Base-by-base conservation (phyloP, 139 green algal genomes). In the Asterochloris sp. region DNA sequence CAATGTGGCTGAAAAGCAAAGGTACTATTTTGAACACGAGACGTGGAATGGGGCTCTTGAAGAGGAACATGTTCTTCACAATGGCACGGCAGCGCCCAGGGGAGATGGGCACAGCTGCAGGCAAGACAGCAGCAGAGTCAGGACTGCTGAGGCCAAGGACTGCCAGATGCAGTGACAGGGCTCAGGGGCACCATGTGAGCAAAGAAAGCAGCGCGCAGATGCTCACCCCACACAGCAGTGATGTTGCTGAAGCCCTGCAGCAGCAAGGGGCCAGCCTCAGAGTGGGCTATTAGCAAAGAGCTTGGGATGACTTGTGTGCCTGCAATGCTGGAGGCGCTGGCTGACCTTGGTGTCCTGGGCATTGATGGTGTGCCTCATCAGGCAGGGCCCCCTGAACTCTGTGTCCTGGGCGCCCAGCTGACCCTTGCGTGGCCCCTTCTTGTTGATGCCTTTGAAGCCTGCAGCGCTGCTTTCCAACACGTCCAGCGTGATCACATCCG, bases 311-410 rank as follows among this genome's bases (percentile, higher is more conserved):
- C 38, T 54, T 6, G 38, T 2, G 38, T 54, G 38, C 38, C 38
- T 54, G 38, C 38, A 54, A 6, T 54, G 38, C 38, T 54, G 38
- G 38, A 54, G 38, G 38, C 38, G 38, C 38, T 54, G 38, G 38
- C 38, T 54, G 38, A 54, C 38, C 19, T 82, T 75, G 47, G 21
- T 88, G 19, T 84, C 80, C 19, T 79, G 76, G 2, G 82, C 83
- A 38, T 90, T 81, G 13, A 91, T 88, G 17, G 86, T 89, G 78
- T 90, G 86, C 47, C 86, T 47, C 88, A 91, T 90, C 23, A 91
- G 78, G 13, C 62, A 80, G 0, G 87, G 87, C 11, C 29, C 84
- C 1, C 47, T 24, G 73, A 87, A 90, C 19, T 82, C 15, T 0
- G 89, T 92, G 74, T 82, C 76, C 82, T 90, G 89, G 24, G 85